These are phyloP conservation scores for Astrothelium subdiscretum DNA, from an alignment of 495 filamentous ascomycete species.

Conservation along the genomic window DNA sequence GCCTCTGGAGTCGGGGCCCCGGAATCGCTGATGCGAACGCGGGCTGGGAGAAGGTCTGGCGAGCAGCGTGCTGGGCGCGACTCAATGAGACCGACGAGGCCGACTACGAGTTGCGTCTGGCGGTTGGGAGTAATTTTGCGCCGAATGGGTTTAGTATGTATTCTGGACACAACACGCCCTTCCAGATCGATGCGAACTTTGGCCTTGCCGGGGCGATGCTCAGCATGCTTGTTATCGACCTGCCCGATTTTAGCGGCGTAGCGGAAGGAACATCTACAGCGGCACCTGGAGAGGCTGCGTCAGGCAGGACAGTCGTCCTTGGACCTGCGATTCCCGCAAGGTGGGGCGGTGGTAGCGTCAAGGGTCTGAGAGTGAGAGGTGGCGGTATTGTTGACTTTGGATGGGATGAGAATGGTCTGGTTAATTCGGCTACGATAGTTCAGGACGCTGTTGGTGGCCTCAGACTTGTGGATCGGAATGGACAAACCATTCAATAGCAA, in stretches of 20 bases:
- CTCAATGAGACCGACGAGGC: conserved; percentile 37
- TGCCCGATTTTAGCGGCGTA: conserved; percentile 1
- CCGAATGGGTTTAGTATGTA: conserved; percentile 39
- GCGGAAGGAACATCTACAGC: background rate
- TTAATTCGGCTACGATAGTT: background rate
- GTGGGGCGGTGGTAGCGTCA: conserved; percentile 8
- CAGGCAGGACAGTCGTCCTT: conserved; percentile 7
- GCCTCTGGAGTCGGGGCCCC: conserved; percentile 30
- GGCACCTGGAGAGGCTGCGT: background rate
- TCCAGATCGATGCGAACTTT: conserved; percentile 49
- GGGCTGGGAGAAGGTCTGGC: conserved; percentile 47
- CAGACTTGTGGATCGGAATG: background rate
- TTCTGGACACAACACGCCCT: conserved; percentile 27
- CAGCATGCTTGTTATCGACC: conserved; percentile 28
- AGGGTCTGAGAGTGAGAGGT: conserved; percentile 8
- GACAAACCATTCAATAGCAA: background rate
- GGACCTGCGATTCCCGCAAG: conserved; percentile 9
- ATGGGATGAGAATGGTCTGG: background rate
- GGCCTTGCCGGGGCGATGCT: conserved; percentile 36
- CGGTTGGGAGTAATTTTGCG: conserved; percentile 33
- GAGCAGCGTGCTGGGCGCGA: conserved; percentile 39
- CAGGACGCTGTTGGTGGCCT: background rate
- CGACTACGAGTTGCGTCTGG: conserved; percentile 30
- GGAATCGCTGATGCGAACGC: conserved; percentile 37
- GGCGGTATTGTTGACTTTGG: conserved; percentile 9